phyloP scores from a whole-genome alignment of 768 basidiomycete species.

The Dacryopinax spathularia region DNA sequence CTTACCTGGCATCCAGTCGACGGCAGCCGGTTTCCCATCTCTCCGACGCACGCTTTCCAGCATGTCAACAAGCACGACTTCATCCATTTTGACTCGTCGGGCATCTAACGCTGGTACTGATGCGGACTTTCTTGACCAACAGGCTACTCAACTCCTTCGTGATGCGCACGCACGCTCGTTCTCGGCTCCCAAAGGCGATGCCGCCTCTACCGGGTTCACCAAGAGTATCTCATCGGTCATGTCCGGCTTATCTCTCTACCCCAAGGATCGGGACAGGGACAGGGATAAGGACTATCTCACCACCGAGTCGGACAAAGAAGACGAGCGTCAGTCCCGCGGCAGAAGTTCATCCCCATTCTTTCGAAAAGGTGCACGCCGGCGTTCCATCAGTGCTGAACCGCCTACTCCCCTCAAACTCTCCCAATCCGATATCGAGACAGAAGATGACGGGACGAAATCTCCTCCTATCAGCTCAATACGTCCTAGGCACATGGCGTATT shows the following conservation, averaged over 20 bases:
- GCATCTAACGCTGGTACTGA: background rate
- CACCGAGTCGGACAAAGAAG: constrained; percentile 25
- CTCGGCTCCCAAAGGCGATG: background rate
- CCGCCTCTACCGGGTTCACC: background rate
- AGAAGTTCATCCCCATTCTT: constrained; percentile 70
- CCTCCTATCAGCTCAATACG: background rate
- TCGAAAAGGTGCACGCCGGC: constrained; percentile 44
- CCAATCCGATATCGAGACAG: constrained; percentile 42
- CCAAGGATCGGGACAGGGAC: constrained; percentile 18
- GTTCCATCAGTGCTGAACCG: constrained; percentile 41
- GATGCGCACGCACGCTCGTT: background rate
- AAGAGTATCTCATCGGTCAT: background rate
- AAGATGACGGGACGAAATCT: constrained; percentile 35
- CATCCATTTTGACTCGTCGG: background rate
- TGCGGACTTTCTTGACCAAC: background rate
- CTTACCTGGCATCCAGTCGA: background rate
- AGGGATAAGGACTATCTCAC: constrained; percentile 44
- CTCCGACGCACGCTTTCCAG: background rate
- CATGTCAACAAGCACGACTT: background rate
- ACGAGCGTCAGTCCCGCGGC: constrained; percentile 34
- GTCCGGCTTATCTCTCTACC: background rate
- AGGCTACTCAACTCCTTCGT: background rate
- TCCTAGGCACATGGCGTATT: constrained; percentile 15
- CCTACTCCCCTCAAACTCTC: constrained; percentile 38
- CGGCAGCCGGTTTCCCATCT: background rate